A percentile compares a stretch with the other conserved stretches of the same genome.
Evolutionary conservation across 2,329 filamentous ascomycete species (phyloP).

Genomic region (Tolypocladium ovalisporum): DNA sequence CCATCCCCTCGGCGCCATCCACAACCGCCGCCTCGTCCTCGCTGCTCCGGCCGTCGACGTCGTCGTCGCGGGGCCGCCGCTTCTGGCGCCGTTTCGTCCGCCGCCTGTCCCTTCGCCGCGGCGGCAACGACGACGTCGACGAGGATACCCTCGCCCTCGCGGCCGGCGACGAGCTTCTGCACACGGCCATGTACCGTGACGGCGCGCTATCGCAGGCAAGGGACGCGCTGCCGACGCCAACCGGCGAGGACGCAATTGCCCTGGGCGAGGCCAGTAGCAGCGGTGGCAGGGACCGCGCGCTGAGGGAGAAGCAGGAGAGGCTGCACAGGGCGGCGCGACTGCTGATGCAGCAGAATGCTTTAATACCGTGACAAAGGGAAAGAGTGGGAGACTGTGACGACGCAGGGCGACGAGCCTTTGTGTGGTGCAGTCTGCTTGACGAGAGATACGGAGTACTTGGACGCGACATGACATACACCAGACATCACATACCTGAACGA

Average conservation of each 20-base stretch:
- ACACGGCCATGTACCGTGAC: conserved; percentile 26
- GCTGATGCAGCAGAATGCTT: conserved; percentile 15
- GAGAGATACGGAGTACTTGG: not conserved
- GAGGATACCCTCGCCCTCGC: conserved; percentile 3
- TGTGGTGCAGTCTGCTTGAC: not conserved
- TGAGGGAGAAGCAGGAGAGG: conserved; percentile 26
- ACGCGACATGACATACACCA: not conserved
- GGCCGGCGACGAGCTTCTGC: conserved; percentile 5
- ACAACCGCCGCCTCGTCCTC: conserved; percentile 21
- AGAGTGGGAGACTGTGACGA: not conserved
- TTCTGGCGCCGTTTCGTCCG: conserved; percentile 12
- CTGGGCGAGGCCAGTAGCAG: conserved; percentile 14
- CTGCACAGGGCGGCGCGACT: conserved; percentile 28
- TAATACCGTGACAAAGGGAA: not conserved
- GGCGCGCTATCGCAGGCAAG: conserved; percentile 3
- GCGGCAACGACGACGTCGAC: conserved; percentile 5
- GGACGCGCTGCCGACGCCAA: conserved; percentile 7
- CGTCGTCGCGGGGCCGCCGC: conserved; percentile 13
- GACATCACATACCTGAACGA: not conserved
- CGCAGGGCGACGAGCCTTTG: not conserved
- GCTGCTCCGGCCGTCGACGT: conserved; percentile 8
- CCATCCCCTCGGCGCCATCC: conserved; percentile 15
- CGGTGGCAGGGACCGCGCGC: conserved; percentile 11
- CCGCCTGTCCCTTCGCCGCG: conserved; percentile 8
- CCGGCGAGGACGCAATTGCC: conserved; percentile 10